Evolutionary conservation across 2,329 filamentous ascomycete species (phyloP).

Genomic region (Botrytis cinerea): DNA sequence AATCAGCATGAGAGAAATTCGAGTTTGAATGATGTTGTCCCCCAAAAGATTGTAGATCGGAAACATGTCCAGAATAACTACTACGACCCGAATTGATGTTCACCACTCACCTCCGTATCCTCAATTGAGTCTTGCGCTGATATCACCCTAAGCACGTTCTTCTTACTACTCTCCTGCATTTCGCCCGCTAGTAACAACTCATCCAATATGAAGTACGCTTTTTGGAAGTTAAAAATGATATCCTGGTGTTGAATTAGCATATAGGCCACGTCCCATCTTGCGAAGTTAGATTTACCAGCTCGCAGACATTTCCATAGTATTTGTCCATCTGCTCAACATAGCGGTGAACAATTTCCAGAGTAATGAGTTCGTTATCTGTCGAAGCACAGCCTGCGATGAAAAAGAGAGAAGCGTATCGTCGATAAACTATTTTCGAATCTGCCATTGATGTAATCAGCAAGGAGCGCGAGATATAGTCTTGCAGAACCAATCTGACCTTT

Average conservation of each 20-base stretch:
- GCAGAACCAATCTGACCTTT: conserved; percentile 65
- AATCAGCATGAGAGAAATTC: conserved; percentile 25
- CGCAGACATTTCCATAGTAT: conserved; percentile 99
- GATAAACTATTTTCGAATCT: conserved; percentile 99
- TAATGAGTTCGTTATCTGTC: conserved; percentile 98
- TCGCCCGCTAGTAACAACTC: conserved; percentile 94
- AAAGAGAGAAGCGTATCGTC: conserved; percentile 97
- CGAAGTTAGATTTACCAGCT: conserved; percentile 54
- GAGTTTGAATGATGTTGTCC: conserved; percentile 2
- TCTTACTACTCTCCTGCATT: conserved; percentile 98
- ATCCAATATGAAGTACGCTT: conserved; percentile 98
- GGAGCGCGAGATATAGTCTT: neutral
- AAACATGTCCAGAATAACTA: conserved; percentile 39
- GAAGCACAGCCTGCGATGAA: conserved; percentile 97
- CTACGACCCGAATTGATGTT: conserved; percentile 15
- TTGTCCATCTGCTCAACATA: conserved; percentile 99
- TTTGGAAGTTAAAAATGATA: conserved; percentile 96
- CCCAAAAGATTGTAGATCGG: conserved; percentile 25
- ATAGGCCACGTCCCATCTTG: neutral
- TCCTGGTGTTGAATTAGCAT: conserved; percentile 9
- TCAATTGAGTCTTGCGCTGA: conserved; percentile 96
- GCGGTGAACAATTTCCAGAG: conserved; percentile 96
- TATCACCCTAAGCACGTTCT: conserved; percentile 95
- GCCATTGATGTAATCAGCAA: conserved; percentile 33
- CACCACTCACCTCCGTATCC: conserved; percentile 86